These are phyloP conservation scores for Picochlorum sp. DNA, from an alignment of 139 green algal genomes.

Conservation along the genomic window DNA sequence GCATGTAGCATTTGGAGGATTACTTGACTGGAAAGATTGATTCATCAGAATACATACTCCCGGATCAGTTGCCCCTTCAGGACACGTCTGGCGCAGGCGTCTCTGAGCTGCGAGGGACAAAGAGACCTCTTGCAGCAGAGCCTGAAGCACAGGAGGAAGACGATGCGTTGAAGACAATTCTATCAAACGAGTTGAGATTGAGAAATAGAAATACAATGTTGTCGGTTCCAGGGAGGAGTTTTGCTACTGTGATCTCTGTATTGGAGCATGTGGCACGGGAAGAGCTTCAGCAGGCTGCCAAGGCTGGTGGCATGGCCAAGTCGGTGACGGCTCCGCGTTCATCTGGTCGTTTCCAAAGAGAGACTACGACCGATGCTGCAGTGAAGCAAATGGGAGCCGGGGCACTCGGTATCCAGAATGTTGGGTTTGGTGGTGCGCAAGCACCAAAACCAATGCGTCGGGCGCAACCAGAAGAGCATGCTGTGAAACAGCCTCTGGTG, in stretches of 20 bases:
- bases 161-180: constrained; percentile 1
- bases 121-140: background rate
- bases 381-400: constrained; percentile 27
- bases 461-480: background rate
- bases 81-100: background rate
- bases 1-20: constrained; percentile 19
- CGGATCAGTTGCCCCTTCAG: constrained; percentile 7
- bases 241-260: constrained; percentile 21
- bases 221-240: constrained; percentile 30
- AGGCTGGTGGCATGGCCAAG: background rate
- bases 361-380: constrained; percentile 25
- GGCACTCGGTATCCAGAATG: constrained; percentile 18
- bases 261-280: constrained; percentile 15
- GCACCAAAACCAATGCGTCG: background rate
- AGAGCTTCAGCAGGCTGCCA: constrained; percentile 4
- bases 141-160: constrained; percentile 7
- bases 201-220: constrained; percentile 51
- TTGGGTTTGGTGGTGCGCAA: constrained; percentile 19
- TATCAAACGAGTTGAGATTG: constrained; percentile 26
- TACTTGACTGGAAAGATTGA: constrained; percentile 24
- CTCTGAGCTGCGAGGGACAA: background rate
- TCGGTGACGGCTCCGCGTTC: constrained; percentile 3
- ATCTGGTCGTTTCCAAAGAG: constrained; percentile 31
- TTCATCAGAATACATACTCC: constrained; percentile 20
- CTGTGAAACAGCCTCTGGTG: constrained; percentile 1